Conservation (phyloP, 2,329 filamentous ascomycete genomes). For the Cladorrhinum sp. region DNA sequence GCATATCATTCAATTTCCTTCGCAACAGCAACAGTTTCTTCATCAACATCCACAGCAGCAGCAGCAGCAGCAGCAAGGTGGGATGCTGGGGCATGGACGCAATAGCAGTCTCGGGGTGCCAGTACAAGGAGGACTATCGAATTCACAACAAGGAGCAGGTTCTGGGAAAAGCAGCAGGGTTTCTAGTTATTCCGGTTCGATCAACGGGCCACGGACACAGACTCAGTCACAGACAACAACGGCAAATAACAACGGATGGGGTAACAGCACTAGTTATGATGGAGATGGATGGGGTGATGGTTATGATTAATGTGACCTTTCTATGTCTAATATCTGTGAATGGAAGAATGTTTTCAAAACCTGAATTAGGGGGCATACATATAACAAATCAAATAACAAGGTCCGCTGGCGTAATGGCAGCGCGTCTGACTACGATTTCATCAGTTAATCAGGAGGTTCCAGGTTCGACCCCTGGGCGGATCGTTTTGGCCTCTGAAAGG, state of each 20-base stretch:
- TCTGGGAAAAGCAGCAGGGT: neutral
- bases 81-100: constrained; percentile 3
- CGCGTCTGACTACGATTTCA: constrained; percentile 10
- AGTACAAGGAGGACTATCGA: neutral
- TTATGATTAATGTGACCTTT: constrained; percentile 8
- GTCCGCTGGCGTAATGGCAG: constrained; percentile 13
- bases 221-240: neutral
- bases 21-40: neutral
- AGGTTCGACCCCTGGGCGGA: constrained; percentile 5
- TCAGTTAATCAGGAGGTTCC: constrained; percentile 2
- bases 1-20: neutral
- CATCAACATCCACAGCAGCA: constrained; percentile 1
- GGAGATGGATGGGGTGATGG: constrained; percentile 28
- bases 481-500: neutral
- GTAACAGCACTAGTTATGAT: constrained; percentile 21
- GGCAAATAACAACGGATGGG: constrained; percentile 12
- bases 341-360: neutral
- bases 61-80: constrained; percentile 5
- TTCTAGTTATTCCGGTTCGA: neutral
- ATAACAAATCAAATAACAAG: constrained; percentile 2
- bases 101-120: neutral
- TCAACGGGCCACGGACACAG: neutral
- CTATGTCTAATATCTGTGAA: neutral
- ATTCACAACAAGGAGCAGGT: neutral
- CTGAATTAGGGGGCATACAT: neutral